Base-by-base conservation (phyloP, 768 basidiomycete genomes). In the Leucocoprinus sp. region DNA sequence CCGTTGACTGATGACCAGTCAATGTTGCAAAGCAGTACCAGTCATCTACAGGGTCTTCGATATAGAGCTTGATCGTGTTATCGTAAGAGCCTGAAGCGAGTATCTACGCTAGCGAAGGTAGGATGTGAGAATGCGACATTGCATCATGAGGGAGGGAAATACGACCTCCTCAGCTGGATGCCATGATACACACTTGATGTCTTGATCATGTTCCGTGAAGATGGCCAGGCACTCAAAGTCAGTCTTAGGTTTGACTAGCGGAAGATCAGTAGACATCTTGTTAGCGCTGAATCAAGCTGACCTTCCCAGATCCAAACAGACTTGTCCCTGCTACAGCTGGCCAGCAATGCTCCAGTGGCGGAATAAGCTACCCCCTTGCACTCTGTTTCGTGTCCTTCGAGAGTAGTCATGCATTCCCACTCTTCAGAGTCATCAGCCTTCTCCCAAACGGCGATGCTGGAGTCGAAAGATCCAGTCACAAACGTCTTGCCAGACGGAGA, bases 291-390 rank as follows among this genome's bases (percentile, higher is more conserved):
- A n/a, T 45, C 18, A 42, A 22, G 36, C 60, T 41, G 55, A 85
- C 93, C 91, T 74, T 97, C 95, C 95, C 96, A 99, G 27, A 99
- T 77, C 96, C 96, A 98, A 0, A 98, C 93, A 4, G 91, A 90
- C 68, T 98, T 99, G 66, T 98, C 96, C 49, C 96, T 72, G 54
- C 88, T 87, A 59, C 93, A 97, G 50, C 85, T 93, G 7, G 95
- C 96, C n/a, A 99, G 69, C 19, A 96, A 63, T 2, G 74, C 82
- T 1, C 83, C 83, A n/a, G 80, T 77, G 27, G 68, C 67, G 8
- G 85, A 90, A 63, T 84, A 97, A 3, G 80, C 85, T 0, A 93
- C 86, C 45, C 82, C 75, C 68, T 98, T 98, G 69, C 93, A 97
- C 60, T 99, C 95, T 8, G 83, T 93, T 60, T 97, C 95, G 59